These are phyloP conservation scores for Vaccinium macrocarpon DNA, from an alignment of 148 eudicot genomes.

Conservation along the genomic window DNA sequence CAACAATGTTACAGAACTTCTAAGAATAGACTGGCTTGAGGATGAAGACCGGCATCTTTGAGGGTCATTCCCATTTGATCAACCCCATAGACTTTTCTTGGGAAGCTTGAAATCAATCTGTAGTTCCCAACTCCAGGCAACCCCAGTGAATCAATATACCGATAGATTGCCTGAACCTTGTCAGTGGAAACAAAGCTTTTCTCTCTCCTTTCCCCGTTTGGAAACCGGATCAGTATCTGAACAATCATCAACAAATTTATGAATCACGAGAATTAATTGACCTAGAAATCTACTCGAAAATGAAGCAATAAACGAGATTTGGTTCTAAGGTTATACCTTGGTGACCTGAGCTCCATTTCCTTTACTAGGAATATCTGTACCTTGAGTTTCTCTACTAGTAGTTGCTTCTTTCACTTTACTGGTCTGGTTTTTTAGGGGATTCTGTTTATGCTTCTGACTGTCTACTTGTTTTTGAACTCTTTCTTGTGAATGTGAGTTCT, in stretches of 20 bases:
- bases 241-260: not conserved
- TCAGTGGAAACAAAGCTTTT: constrained; percentile 56
- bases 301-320: not conserved
- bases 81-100: constrained; percentile 71
- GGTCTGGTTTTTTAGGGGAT: constrained; percentile 20
- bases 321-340: constrained; percentile 38
- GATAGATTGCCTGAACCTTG: constrained; percentile 59
- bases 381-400: constrained; percentile 25
- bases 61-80: constrained; percentile 66
- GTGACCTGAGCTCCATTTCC: constrained; percentile 45
- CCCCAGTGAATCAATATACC: constrained; percentile 62
- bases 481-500: constrained; percentile 25
- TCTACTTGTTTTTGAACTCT: constrained; percentile 33
- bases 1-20: constrained; percentile 43
- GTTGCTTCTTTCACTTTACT: constrained; percentile 35
- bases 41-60: constrained; percentile 78
- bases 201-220: constrained; percentile 79
- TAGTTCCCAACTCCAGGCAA: constrained; percentile 54
- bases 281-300: not conserved
- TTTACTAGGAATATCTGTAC: constrained; percentile 28
- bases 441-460: constrained; percentile 29
- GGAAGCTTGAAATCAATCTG: constrained; percentile 75
- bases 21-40: constrained; percentile 69
- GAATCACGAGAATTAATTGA: not conserved
- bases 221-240: constrained; percentile 82